Percentiles rank a stretch among this genome's conserved stretches.
Conservation (phyloP, 176 grass and related monocot genomes). For the Phoenix dactylifera region DNA sequence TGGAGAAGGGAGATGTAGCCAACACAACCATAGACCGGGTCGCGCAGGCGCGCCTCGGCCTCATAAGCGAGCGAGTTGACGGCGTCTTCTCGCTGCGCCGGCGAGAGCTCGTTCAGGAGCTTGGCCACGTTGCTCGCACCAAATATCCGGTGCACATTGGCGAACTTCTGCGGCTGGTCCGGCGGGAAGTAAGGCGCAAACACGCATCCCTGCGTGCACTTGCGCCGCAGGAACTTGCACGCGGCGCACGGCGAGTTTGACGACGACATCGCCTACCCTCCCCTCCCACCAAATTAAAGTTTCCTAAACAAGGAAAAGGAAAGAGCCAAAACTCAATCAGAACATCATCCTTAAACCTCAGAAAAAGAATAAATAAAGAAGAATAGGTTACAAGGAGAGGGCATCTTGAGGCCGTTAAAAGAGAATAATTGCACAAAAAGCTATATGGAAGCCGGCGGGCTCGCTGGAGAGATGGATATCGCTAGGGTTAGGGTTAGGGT, state of each 20-base stretch:
- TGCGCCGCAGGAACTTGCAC: slow-evolving; percentile 78
- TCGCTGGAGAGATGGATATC: no score
- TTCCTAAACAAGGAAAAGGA: no score
- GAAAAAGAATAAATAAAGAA: no score
- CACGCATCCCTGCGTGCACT: slow-evolving; percentile 77
- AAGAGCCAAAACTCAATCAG: no score
- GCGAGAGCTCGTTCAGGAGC: slow-evolving; percentile 58
- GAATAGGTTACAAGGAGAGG: no score
- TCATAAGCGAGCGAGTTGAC: slow-evolving; percentile 86
- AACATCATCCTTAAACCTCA: no score
- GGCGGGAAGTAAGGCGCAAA: slow-evolving; percentile 96
- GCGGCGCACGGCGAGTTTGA: slow-evolving; percentile 83
- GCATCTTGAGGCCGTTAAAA: no score
- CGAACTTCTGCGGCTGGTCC: slow-evolving; percentile 67
- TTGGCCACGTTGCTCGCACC: slow-evolving; percentile 94
- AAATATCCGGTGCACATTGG: slow-evolving; percentile 80
- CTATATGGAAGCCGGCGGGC: no score
- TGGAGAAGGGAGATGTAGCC: slow-evolving; percentile 70
- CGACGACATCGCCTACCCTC: slow-evolving; percentile 15
- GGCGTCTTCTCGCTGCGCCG: slow-evolving; percentile 62
- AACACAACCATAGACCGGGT: slow-evolving; percentile 94
- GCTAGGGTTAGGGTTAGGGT: no score
- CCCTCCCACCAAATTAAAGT: not conserved
- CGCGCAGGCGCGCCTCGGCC: slow-evolving; percentile 54
- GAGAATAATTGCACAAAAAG: no score